phyloP scores from a whole-genome alignment of 306 rosid species.

The Cucurbita moschata region DNA sequence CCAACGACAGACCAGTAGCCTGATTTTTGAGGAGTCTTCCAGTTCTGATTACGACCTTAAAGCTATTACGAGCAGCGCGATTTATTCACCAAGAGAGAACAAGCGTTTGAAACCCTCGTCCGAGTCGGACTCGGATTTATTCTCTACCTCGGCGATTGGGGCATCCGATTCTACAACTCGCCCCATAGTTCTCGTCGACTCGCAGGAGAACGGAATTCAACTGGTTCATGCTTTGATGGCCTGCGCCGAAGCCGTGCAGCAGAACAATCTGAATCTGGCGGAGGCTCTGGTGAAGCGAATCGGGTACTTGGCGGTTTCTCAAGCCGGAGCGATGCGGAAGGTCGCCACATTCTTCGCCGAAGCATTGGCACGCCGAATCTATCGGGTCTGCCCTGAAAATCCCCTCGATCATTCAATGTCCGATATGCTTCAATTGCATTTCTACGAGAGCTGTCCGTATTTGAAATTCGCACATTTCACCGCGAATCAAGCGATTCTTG shows the following conservation, averaged over 20 bases:
- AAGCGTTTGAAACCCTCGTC: conserved; percentile 35
- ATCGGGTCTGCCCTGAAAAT: conserved; percentile 29
- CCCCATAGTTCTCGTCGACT: conserved; percentile 40
- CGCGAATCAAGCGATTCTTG: conserved; percentile 75
- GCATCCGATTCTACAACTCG: conserved; percentile 22
- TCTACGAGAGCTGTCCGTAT: conserved; percentile 82
- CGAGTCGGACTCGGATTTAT: conserved; percentile 10
- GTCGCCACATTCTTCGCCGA: conserved; percentile 86
- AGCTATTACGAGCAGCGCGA: conserved; percentile 59
- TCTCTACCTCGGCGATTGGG: conserved; percentile 10
- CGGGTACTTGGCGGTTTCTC: conserved; percentile 52
- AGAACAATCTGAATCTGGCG: conserved; percentile 34
- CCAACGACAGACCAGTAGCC: not conserved
- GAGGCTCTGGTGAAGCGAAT: conserved; percentile 73
- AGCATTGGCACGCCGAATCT: conserved; percentile 63
- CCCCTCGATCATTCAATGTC: conserved; percentile 38
- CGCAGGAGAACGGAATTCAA: conserved; percentile 76
- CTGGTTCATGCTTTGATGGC: conserved; percentile 70
- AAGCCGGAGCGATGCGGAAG: conserved; percentile 82
- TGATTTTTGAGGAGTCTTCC: conserved; percentile 30
- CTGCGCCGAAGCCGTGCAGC: conserved; percentile 80
- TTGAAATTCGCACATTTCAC: conserved; percentile 93
- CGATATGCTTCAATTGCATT: conserved; percentile 64
- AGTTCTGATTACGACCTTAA: conserved; percentile 55
- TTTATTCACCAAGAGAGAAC: conserved; percentile 24